Conservation (phyloP, 1,284 basidiomycete genomes). For the Heimioporus retisporus region DNA sequence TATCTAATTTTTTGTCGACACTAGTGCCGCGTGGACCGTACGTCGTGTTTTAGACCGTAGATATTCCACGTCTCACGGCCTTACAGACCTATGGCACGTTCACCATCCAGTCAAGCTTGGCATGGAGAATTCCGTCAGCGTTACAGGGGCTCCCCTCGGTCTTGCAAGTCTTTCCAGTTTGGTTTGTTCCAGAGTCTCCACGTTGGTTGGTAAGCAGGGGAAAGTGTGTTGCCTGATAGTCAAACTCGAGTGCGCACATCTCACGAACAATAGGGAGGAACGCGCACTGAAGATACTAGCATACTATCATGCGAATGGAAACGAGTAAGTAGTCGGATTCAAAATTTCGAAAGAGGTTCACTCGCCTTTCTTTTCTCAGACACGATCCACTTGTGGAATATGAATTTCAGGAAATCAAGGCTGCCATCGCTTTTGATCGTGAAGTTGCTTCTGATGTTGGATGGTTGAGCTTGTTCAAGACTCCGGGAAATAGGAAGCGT, state of each 20-base stretch:
- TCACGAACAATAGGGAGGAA: slow-evolving; percentile 47
- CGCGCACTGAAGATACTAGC: slow-evolving; percentile 71
- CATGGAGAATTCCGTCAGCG: slow-evolving; percentile 78
- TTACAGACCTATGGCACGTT: slow-evolving; percentile 70
- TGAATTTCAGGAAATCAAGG: slow-evolving; percentile 82
- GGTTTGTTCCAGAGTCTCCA: slow-evolving; percentile 74
- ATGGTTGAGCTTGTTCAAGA: slow-evolving; percentile 67
- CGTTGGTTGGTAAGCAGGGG: slow-evolving; percentile 77
- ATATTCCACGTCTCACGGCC: background rate
- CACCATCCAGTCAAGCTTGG: slow-evolving; percentile 69
- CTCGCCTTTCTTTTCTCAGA: slow-evolving; percentile 35
- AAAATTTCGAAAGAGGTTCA: background rate
- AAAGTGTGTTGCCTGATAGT: slow-evolving; percentile 20
- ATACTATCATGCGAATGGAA: slow-evolving; percentile 79
- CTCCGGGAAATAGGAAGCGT: slow-evolving; percentile 72
- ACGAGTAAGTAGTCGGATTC: slow-evolving; percentile 47
- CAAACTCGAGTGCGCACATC: background rate
- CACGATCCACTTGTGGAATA: slow-evolving; percentile 76
- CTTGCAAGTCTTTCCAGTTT: slow-evolving; percentile 67
- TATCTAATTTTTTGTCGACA: background rate
- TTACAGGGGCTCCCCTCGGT: slow-evolving; percentile 73
- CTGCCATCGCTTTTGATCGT: slow-evolving; percentile 71
- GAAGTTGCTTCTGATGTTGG: slow-evolving; percentile 63
- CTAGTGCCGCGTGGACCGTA: slow-evolving; percentile 70
- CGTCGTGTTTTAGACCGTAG: slow-evolving; percentile 1